These are phyloP conservation scores for Ophiostoma ulmi DNA, from an alignment of 2,329 filamentous ascomycete species.

Conservation along the genomic window DNA sequence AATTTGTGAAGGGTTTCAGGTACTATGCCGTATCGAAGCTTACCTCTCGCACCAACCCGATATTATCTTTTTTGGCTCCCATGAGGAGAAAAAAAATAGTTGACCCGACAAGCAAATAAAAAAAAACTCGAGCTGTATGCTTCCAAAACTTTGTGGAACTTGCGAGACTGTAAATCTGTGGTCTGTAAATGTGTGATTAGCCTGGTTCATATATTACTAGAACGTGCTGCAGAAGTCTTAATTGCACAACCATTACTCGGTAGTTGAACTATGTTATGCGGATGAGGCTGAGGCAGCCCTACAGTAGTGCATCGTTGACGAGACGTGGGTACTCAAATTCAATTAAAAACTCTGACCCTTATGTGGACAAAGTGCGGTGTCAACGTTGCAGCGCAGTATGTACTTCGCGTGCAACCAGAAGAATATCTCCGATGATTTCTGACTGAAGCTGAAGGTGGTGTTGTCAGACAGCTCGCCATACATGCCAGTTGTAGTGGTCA, in stretches of 20 bases:
- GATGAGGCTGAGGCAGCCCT: conserved; percentile 7
- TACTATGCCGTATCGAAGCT: conserved; percentile 19
- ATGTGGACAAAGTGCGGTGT: background rate
- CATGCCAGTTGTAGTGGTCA: background rate
- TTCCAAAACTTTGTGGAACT: conserved; percentile 9
- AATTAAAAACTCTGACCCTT: background rate
- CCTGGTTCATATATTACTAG: background rate
- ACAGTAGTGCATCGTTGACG: conserved; percentile 4
- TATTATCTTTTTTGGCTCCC: conserved; percentile 14
- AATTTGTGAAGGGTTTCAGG: conserved; percentile 21
- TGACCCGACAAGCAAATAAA: conserved; percentile 18
- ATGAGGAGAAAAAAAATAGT: conserved; percentile 13
- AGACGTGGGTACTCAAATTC: background rate
- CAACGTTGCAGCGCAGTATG: background rate
- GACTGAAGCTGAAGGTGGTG: background rate
- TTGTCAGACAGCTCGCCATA: background rate
- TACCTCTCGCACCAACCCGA: conserved; percentile 17
- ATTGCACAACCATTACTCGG: background rate
- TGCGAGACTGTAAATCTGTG: background rate
- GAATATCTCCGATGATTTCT: background rate
- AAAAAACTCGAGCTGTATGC: conserved; percentile 18
- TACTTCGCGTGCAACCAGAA: background rate
- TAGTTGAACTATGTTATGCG: background rate
- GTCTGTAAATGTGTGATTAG: background rate
- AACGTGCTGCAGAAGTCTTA: background rate